phyloP scores from a whole-genome alignment of 1,139 yeast genomes.

The Taiozyma sp. region DNA sequence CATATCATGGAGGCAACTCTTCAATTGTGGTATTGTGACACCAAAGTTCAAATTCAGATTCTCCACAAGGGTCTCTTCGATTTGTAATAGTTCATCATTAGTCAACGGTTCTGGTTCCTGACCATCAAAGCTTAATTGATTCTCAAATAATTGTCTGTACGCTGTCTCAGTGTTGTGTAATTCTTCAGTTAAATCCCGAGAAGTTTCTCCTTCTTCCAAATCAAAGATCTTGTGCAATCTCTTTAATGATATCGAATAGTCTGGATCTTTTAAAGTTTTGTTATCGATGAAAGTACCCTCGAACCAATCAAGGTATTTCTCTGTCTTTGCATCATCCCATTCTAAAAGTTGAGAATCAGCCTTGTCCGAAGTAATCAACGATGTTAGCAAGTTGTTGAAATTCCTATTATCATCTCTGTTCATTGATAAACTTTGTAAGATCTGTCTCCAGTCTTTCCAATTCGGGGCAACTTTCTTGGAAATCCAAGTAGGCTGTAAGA shows the following conservation, averaged over 20 bases:
- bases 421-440: constrained; percentile 1
- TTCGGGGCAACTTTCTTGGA: neutral
- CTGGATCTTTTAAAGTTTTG: constrained; percentile 4
- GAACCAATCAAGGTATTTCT: constrained; percentile 41
- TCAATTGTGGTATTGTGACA: neutral
- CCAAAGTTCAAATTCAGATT: constrained; percentile 9
- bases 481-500: constrained; percentile 4
- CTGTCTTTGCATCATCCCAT: constrained; percentile 37
- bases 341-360: constrained; percentile 26
- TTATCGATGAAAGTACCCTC: constrained; percentile 29
- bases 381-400: constrained; percentile 5
- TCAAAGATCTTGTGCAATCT: constrained; percentile 36
- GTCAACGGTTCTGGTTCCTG: constrained; percentile 1
- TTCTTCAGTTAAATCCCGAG: neutral
- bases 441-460: constrained; percentile 12
- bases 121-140: neutral
- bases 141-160: constrained; percentile 1
- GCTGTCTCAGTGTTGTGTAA: neutral
- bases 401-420: constrained; percentile 2
- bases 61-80: constrained; percentile 7
- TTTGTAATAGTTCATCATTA: neutral
- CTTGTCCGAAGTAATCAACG: constrained; percentile 5
- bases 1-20: neutral
- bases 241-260: constrained; percentile 30
- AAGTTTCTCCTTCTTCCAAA: constrained; percentile 16